These are phyloP conservation scores for Pythium insidiosum DNA, from an alignment of 352 stramenopile species.

Conservation along the genomic window DNA sequence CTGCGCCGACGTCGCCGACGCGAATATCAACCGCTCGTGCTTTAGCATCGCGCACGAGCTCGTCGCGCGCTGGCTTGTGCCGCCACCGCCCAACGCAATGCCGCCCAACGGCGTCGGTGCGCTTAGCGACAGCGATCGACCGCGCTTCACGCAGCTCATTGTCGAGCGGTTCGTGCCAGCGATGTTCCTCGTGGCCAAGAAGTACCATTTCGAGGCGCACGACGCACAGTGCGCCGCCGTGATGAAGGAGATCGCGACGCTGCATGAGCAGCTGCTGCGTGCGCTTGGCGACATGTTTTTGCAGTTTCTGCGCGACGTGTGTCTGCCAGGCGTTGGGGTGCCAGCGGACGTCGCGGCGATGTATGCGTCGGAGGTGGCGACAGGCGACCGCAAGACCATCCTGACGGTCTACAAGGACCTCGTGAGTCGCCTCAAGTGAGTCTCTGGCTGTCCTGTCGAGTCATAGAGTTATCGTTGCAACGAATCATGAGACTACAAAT, in stretches of 20 bases:
- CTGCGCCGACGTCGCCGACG: slow-evolving; percentile 52
- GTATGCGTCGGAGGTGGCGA: slow-evolving; percentile 56
- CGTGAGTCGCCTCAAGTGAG: slow-evolving; percentile 36
- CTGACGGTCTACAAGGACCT: slow-evolving; percentile 57
- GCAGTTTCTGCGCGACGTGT: slow-evolving; percentile 49
- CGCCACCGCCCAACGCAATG: slow-evolving; percentile 17
- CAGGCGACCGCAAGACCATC: slow-evolving; percentile 58
- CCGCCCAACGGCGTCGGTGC: too few relatives aligned
- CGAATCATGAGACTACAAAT: background rate
- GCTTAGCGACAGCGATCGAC: slow-evolving; percentile 25
- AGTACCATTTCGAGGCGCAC: slow-evolving; percentile 60
- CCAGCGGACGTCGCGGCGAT: slow-evolving; percentile 38
- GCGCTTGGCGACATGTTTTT: slow-evolving; percentile 55
- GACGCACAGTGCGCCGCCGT: slow-evolving; percentile 55
- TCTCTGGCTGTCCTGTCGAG: background rate
- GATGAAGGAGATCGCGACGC: slow-evolving; percentile 70
- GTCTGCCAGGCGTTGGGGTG: slow-evolving; percentile 50
- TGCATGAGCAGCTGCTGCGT: slow-evolving; percentile 55
- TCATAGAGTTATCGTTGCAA: background rate
- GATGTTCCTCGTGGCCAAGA: slow-evolving; percentile 63
- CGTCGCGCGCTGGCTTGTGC: slow-evolving; percentile 49
- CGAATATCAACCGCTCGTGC: slow-evolving; percentile 64
- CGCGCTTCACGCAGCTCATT: slow-evolving; percentile 48
- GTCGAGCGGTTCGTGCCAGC: slow-evolving; percentile 62
- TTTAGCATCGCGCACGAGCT: slow-evolving; percentile 74